phyloP scores from a whole-genome alignment of 352 stramenopile species.

The Thalassiosira mediterranea region DNA sequence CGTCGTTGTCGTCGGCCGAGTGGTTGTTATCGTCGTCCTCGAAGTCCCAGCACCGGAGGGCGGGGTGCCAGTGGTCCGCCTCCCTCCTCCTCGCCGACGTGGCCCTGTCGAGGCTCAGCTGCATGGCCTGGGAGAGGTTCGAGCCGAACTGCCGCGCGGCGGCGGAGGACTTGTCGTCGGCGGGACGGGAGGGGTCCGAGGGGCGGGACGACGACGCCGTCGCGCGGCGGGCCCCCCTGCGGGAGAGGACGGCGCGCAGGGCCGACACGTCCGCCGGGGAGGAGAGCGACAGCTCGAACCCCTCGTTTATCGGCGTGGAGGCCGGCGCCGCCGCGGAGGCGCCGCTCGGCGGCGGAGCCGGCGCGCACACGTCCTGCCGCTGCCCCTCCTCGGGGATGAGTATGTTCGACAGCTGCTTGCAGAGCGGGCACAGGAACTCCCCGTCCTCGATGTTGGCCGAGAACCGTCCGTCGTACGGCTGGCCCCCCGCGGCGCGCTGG shows the following conservation, averaged over 20 bases:
- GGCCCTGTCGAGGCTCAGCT: slow-evolving; percentile 63
- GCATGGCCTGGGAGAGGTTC: slow-evolving; percentile 76
- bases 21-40: slow-evolving; percentile 73
- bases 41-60: slow-evolving; percentile 80
- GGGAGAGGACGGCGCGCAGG: slow-evolving; percentile 44
- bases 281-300: slow-evolving; percentile 53
- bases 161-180: slow-evolving; percentile 47
- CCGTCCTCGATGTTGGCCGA: slow-evolving; percentile 95
- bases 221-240: no score
- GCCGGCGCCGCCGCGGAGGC: slow-evolving; percentile 1
- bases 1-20: slow-evolving; percentile 80
- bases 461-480: slow-evolving; percentile 91
- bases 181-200: slow-evolving; percentile 16
- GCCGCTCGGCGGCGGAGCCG: not conserved
- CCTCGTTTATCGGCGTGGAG: slow-evolving; percentile 25
- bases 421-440: slow-evolving; percentile 96
- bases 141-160: slow-evolving; percentile 71
- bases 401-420: slow-evolving; percentile 97
- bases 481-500: slow-evolving; percentile 90
- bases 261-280: slow-evolving; percentile 36
- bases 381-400: slow-evolving; percentile 86
- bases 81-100: slow-evolving; percentile 42
- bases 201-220: slow-evolving; percentile 23
- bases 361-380: not conserved
- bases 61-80: slow-evolving; percentile 64